phyloP scores from a whole-genome alignment of 2,329 filamentous ascomycete genomes.

The Phaeophleospora eucalypticola region DNA sequence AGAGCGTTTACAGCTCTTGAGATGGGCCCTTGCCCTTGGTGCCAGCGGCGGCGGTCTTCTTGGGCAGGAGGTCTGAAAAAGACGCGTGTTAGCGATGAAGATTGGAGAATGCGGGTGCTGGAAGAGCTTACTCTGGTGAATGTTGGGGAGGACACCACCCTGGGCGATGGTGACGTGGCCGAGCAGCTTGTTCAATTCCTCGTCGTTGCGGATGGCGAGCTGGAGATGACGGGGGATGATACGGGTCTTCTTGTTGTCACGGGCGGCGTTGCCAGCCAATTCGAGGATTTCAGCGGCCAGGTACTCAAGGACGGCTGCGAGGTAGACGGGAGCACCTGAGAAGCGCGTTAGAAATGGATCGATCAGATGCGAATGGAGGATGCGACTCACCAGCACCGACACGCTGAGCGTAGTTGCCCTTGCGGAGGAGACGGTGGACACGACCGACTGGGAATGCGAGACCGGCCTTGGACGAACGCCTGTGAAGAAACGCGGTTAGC shows the following conservation, averaged over 20 bases:
- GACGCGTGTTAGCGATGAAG: constrained; percentile 39
- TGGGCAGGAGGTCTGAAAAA: constrained; percentile 82
- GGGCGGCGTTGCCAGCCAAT: constrained; percentile 95
- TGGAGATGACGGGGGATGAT: constrained; percentile 97
- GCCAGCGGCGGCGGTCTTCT: constrained; percentile 75
- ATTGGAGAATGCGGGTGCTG: constrained; percentile 5
- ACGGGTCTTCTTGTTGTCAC: constrained; percentile 99
- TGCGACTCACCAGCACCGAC: constrained; percentile 76
- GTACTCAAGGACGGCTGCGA: constrained; percentile 96
- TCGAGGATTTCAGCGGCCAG: constrained; percentile 97
- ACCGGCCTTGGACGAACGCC: constrained; percentile 98
- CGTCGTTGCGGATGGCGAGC: constrained; percentile 92
- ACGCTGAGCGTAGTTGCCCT: constrained; percentile 99
- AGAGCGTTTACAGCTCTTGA: constrained; percentile 77
- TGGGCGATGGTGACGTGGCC: constrained; percentile 96
- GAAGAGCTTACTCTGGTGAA: constrained; percentile 77
- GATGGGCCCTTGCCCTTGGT: constrained; percentile 86
- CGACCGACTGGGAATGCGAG: constrained; percentile 97
- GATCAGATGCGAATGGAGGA: constrained; percentile 7
- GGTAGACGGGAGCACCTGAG: constrained; percentile 52
- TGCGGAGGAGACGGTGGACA: constrained; percentile 98
- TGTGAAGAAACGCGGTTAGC: constrained; percentile 48
- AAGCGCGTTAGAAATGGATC: constrained; percentile 13
- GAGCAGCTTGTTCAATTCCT: constrained; percentile 98
- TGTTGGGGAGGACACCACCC: constrained; percentile 95